Evolutionary conservation across 768 basidiomycete genomes (phyloP).

Genomic region (Coprinopsis strossmayeri): DNA sequence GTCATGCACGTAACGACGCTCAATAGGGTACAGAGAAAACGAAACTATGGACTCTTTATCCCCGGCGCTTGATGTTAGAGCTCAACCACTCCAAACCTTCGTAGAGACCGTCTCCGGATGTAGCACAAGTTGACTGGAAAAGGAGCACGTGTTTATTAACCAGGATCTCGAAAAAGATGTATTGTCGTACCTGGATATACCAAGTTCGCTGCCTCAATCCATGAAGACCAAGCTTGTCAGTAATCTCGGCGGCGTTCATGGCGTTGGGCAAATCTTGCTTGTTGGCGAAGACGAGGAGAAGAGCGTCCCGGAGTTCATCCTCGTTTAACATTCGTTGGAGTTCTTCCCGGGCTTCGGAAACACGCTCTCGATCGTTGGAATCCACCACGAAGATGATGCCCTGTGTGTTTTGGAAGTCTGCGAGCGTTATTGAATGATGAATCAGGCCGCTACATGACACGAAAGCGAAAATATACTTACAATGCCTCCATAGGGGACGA

Average conservation of each 20-base stretch:
- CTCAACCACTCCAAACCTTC: constrained; percentile 98
- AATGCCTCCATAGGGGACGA: constrained; percentile 99
- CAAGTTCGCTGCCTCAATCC: constrained; percentile 95
- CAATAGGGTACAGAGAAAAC: constrained; percentile 22
- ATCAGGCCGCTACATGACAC: constrained; percentile 11
- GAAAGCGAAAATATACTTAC: constrained; percentile 45
- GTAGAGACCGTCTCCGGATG: constrained; percentile 96
- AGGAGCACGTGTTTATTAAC: constrained; percentile 10
- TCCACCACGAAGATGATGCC: constrained; percentile 99
- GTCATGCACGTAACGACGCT: constrained; percentile 46
- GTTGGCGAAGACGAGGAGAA: constrained; percentile 98
- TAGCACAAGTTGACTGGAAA: constrained; percentile 89
- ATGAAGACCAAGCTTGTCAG: constrained; percentile 98
- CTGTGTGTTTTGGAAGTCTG: constrained; percentile 99
- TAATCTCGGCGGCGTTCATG: constrained; percentile 99
- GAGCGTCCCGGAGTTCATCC: constrained; percentile 97
- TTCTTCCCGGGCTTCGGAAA: constrained; percentile 97
- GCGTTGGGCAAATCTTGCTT: constrained; percentile 99
- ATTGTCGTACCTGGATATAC: constrained; percentile 81
- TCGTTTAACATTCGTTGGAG: constrained; percentile 99
- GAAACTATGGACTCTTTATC: constrained; percentile 50
- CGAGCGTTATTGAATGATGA: constrained; percentile 16
- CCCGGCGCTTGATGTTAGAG: constrained; percentile 81
- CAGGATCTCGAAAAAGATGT: constrained; percentile 9
- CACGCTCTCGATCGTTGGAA: constrained; percentile 99